Evolutionary conservation across 257 asterid genomes (phyloP).

Genomic region (Paulownia fortunei): DNA sequence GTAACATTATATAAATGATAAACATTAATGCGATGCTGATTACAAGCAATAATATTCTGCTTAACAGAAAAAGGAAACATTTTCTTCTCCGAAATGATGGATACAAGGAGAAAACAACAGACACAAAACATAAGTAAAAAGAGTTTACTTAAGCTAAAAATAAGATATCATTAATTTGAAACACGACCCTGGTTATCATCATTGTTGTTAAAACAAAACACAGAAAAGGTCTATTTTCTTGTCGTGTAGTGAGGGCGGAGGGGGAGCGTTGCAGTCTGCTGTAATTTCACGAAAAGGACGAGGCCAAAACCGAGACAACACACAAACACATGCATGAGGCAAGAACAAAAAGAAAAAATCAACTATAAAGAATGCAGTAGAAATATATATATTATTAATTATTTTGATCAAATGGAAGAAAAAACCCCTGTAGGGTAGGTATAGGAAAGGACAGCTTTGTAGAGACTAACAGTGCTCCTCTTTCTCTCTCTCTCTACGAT

Average conservation of each 20-base stretch:
- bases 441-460: conserved; percentile 62
- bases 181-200: conserved; percentile 41
- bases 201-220: conserved; percentile 33
- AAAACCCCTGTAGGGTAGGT: conserved; percentile 54
- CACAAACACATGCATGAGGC: conserved; percentile 29
- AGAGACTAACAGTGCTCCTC: conserved; percentile 36
- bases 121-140: conserved; percentile 4
- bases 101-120: neutral
- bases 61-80: neutral
- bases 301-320: conserved; percentile 44
- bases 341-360: conserved; percentile 22
- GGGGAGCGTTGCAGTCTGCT: conserved; percentile 36
- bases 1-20: too few species aligned
- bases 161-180: conserved; percentile 37
- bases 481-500: conserved; percentile 24
- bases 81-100: neutral
- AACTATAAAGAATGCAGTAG: conserved; percentile 35
- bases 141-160: conserved; percentile 36
- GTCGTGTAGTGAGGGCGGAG: conserved; percentile 49
- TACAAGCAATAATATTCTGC: neutral
- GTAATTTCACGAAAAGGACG: conserved; percentile 39
- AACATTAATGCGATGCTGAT: too few species aligned
- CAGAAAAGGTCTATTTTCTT: conserved; percentile 13
- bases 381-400: conserved; percentile 22
- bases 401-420: conserved; percentile 31